Base-by-base conservation (phyloP, 2,329 filamentous ascomycete genomes). In the Talaromyces marneffei region DNA sequence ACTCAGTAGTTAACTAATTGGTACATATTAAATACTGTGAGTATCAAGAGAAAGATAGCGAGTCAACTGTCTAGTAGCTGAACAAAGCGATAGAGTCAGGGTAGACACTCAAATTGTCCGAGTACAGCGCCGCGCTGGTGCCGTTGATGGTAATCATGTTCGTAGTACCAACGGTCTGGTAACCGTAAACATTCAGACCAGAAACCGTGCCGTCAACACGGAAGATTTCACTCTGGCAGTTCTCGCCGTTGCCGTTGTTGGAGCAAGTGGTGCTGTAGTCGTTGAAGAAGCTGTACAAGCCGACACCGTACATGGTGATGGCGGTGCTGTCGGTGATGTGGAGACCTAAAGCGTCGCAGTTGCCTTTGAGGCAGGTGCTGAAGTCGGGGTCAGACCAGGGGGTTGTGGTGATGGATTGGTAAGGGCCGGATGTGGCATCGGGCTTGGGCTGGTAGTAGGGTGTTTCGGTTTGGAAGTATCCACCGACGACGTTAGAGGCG, bases 221-320 rank as follows among this genome's bases (percentile, higher is more conserved):
- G 60, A 82, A 71, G n/a, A 82, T 82, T n/a, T 75, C 67, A 33
- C 70, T 75, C 71, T 84, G 82, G 62, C 82, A 84, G 2, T 72
- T 63, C 7, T 75, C 74, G 1, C 73, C 70, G 10, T 70, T 69
- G 6, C 73, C 74, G 56, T 72, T 70, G 39, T 74, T 68, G 4
- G 75, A 76, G 69, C 78, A 80, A 1, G 66, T 65, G 0, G 77
- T 79, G 63, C 69, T 78, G 70, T 84, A 83, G 66, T 82, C 76
- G 66, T 81, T 75, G 70, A 84, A 84, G 72, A 84, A 84, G 23
- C 75, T 78, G 72, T 84, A 84, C 5, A 82, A 66, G 1, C 82
- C 82, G 0, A 78, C 80, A 9, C 82, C 82, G 64, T 83, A 83
- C 27, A 80, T 71, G 52, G 74, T 65, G n/a, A 83, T 74, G 59